Evolutionary conservation across 768 basidiomycete genomes (phyloP), one percentile per base, ranked within the genome.

Genomic region (Exsudoporus frostii): DNA sequence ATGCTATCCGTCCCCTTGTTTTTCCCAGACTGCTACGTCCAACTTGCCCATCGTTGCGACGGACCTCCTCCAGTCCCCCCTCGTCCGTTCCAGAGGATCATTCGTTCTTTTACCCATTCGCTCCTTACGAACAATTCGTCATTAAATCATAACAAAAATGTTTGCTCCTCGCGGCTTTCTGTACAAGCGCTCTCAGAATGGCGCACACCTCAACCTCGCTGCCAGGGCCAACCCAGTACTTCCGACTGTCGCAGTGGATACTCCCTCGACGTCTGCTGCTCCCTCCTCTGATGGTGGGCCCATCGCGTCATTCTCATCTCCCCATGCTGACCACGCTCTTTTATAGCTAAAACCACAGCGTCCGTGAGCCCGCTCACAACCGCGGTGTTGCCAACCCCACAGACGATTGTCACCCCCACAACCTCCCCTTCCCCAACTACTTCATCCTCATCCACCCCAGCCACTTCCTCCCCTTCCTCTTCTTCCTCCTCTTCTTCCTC

Each of bases 51-150:
- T 13, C 44, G 10, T 56, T 7, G 22, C 55, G 37, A 48, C 57
- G 27, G 53, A 33, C 33, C 17, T 3, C n/a, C 9, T 14, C 7
- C 19, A 32, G 22, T 36, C 44, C 46, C 37, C 44, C 36, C 32
- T 37, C 46, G 20, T 27, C 42, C 39, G 34, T 36, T n/a, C 15
- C 7, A 30, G 44, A 38, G 59, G 48, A 27, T 19, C 14, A 4
- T 56, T 29, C 68, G 36, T 51, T 68, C 66, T 19, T 70, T 66
- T 51, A 0, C 22, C 14, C 4, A 10, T 50, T 51, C 68, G 40
- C 50, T 71, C 65, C 27, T 69, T 64, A 64, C 57, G 52, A 60
- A 56, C 37, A 29, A 45, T 22, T 8, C 37, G 10, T 50, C 46
- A 5, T 20, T 33, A 34, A 44, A 50, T 51, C 51, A 27, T n/a